Evolutionary conservation across 129 eudicot genomes (phyloP).

Genomic region (Smallanthus sonchifolius): DNA sequence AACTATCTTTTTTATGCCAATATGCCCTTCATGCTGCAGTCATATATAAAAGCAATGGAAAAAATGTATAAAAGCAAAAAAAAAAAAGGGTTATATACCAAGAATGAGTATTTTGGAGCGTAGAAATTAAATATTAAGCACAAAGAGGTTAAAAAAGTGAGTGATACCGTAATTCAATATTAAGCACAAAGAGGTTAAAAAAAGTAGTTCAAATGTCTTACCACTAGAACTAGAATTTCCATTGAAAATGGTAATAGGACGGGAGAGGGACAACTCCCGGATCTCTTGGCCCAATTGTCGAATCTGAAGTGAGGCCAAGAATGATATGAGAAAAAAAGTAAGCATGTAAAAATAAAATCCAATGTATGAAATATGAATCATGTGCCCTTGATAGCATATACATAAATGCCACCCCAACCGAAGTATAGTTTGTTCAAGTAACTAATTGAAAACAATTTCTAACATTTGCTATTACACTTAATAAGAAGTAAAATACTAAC

Average conservation of each 20-base stretch:
- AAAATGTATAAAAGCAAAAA: neutral
- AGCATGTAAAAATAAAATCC: conserved; percentile 6
- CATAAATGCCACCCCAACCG: neutral
- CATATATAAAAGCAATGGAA: neutral
- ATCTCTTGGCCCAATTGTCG: conserved; percentile 82
- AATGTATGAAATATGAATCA: neutral
- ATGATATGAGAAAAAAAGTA: neutral
- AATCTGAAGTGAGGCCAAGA: conserved; percentile 43
- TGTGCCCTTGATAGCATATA: neutral
- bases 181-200: neutral
- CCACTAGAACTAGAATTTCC: conserved; percentile 60
- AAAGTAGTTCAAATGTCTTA: conserved; percentile 24
- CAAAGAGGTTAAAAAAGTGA: neutral
- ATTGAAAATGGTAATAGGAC: conserved; percentile 66
- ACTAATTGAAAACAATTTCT: neutral
- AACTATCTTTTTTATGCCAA: neutral
- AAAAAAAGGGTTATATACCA: neutral
- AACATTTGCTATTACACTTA: neutral
- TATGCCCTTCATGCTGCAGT: neutral
- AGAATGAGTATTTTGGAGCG: neutral
- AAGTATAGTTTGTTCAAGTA: neutral
- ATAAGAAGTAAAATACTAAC: neutral
- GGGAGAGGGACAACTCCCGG: conserved; percentile 64
- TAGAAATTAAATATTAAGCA: neutral
- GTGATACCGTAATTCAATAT: too few relatives aligned